These are phyloP conservation scores for Alternaria ethzedia DNA, from an alignment of 2,329 filamentous ascomycete species.

Conservation along the genomic window DNA sequence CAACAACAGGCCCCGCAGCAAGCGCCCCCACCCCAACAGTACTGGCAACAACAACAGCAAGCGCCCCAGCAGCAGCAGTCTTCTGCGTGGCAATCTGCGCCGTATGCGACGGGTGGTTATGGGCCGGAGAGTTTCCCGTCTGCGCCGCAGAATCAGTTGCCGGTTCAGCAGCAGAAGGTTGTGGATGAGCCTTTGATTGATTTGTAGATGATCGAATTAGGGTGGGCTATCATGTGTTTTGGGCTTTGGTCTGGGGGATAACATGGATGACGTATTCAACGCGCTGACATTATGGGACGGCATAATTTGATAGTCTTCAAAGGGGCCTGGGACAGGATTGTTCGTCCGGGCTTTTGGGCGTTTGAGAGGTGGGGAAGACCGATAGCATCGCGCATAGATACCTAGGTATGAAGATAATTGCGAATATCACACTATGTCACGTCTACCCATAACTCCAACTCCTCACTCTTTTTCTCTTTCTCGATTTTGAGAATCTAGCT, in stretches of 20 bases:
- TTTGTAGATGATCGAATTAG: constrained; percentile 55
- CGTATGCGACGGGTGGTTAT: constrained; percentile 50
- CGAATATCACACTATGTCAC: neutral
- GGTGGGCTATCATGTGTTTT: neutral
- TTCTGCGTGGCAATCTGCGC: constrained; percentile 43
- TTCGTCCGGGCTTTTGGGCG: neutral
- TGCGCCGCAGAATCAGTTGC: constrained; percentile 64
- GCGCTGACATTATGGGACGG: neutral
- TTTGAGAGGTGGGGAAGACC: neutral
- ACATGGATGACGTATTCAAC: neutral
- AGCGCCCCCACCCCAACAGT: constrained; percentile 17
- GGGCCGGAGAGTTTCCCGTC: constrained; percentile 65
- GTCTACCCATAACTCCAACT: neutral
- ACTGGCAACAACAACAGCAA: constrained; percentile 31
- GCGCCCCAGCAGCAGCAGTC: constrained; percentile 44
- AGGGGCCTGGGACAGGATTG: neutral
- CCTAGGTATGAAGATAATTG: neutral
- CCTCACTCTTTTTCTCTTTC: too few relatives aligned
- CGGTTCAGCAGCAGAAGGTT: constrained; percentile 54
- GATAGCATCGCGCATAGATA: neutral
- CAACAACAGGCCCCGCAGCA: constrained; percentile 21
- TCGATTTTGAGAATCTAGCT: too few relatives aligned
- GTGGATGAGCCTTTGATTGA: constrained; percentile 84
- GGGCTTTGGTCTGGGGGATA: neutral
- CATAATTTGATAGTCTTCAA: neutral